Evolutionary conservation across 2,329 filamentous ascomycete species (phyloP), one percentile per base, ranked within the genome.

Genomic region (Thelonectria olida): DNA sequence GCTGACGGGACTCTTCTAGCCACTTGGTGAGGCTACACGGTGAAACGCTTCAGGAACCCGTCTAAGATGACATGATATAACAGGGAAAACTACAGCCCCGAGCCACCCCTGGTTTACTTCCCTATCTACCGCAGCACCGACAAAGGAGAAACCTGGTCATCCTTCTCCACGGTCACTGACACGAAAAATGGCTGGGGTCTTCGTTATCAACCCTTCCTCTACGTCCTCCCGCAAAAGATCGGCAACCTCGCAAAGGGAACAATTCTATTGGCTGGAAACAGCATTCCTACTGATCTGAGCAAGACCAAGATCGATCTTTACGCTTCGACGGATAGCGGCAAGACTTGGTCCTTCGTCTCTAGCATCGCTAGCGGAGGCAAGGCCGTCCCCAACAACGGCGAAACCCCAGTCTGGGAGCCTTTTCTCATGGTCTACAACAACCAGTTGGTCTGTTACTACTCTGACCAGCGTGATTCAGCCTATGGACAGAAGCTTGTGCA

Each of bases 121-220:
- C n/a, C n/a, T n/a, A n/a, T n/a, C n/a, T n/a, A n/a, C n/a, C n/a
- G n/a, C n/a, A n/a, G n/a, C n/a, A n/a, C n/a, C n/a, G n/a, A n/a
- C n/a, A n/a, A n/a, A n/a, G n/a, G n/a, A n/a, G n/a, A n/a, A 27
- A 86, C 83, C 2, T 92, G 89, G 89, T 78, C 79, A 9, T 82
- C 88, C 69, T 79, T 90, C 49, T 86, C 87, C 2, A 80, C 81
- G 9, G 85, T 92, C 8, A 78, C 85, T 3, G 90, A 92, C 70
- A 80, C 84, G 50, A 85, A 84, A 27, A 88, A 90, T 63, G 84
- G 84, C 27, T 87, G 84, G 78, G 90, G 90, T 17, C 74, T 91
- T 50, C 83, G 88, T 15, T 90, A 90, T 71, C 90, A 92, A 68
- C 90, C 90, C 0, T 85, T 86, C 73, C 79, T 92, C 5, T 90